Evolutionary conservation across 805 yeast genomes (phyloP).

Genomic region (Jamesozyma lodderae): DNA sequence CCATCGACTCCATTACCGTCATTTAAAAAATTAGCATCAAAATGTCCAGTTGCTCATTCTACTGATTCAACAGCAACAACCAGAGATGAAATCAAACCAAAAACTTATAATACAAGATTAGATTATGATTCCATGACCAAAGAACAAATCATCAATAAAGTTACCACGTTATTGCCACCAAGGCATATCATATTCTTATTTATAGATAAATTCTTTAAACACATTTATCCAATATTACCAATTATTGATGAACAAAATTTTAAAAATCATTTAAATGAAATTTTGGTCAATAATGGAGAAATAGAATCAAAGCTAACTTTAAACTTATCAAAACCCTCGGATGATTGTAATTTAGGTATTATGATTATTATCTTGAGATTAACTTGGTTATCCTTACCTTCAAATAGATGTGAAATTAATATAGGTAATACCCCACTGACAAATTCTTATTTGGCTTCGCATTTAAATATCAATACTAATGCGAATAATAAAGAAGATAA

Average conservation of each 20-base stretch:
- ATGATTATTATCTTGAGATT: slow-evolving; percentile 43
- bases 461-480: slow-evolving; percentile 7
- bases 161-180: slow-evolving; percentile 41
- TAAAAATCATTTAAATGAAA: slow-evolving; percentile 26
- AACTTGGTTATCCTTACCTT: slow-evolving; percentile 48
- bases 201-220: slow-evolving; percentile 49
- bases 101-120: neutral
- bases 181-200: slow-evolving; percentile 47
- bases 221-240: slow-evolving; percentile 57
- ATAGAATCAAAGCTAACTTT: slow-evolving; percentile 7
- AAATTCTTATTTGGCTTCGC: slow-evolving; percentile 6
- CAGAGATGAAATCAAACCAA: neutral
- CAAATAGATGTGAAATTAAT: slow-evolving; percentile 30
- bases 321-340: slow-evolving; percentile 28
- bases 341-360: slow-evolving; percentile 36
- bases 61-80: neutral
- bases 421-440: slow-evolving; percentile 15
- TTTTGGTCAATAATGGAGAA: slow-evolving; percentile 8
- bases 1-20: slow-evolving; percentile 13
- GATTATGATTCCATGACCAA: slow-evolving; percentile 7
- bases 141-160: slow-evolving; percentile 21
- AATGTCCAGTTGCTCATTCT: slow-evolving; percentile 24
- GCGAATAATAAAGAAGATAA: slow-evolving; percentile 26
- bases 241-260: slow-evolving; percentile 47
- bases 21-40: slow-evolving; percentile 19